Evolutionary conservation across 2,329 filamentous ascomycete genomes (phyloP).

Genomic region (Ceratocystis lukuohia): DNA sequence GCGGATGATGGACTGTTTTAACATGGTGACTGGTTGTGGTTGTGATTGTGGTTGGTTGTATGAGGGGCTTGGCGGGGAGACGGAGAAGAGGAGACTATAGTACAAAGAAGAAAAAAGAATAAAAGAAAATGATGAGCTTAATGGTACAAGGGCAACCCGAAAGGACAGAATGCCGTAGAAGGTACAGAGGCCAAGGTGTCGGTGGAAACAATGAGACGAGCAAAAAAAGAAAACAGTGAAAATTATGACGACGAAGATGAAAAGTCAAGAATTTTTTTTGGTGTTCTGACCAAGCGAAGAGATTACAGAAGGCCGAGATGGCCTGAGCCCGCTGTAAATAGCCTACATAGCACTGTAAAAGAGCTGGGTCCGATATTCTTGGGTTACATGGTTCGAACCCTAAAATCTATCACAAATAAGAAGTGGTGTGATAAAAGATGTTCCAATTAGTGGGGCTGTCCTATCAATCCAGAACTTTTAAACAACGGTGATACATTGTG

Average conservation of each 20-base stretch:
- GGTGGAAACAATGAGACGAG: neutral
- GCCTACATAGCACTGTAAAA: neutral
- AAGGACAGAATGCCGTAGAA: neutral
- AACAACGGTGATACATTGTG: neutral
- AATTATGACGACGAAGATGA: neutral
- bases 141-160: neutral
- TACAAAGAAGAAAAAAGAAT: neutral
- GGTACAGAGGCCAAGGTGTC: neutral
- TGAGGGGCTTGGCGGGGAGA: neutral
- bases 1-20: slow-evolving; percentile 15
- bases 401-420: neutral
- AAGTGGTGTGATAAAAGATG: neutral
- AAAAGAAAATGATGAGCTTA: neutral
- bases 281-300: neutral
- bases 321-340: neutral
- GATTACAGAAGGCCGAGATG: neutral
- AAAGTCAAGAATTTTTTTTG: neutral
- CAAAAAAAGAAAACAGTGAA: neutral
- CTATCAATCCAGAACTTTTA: neutral
- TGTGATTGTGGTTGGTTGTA: neutral
- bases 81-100: neutral
- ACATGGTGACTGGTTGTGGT: slow-evolving; percentile 6
- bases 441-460: neutral
- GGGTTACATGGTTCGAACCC: neutral
- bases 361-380: neutral